Percentiles rank a stretch among this genome's conserved stretches.
Conservation (phyloP, 306 rosid genomes). For the Ormosia emarginata region DNA sequence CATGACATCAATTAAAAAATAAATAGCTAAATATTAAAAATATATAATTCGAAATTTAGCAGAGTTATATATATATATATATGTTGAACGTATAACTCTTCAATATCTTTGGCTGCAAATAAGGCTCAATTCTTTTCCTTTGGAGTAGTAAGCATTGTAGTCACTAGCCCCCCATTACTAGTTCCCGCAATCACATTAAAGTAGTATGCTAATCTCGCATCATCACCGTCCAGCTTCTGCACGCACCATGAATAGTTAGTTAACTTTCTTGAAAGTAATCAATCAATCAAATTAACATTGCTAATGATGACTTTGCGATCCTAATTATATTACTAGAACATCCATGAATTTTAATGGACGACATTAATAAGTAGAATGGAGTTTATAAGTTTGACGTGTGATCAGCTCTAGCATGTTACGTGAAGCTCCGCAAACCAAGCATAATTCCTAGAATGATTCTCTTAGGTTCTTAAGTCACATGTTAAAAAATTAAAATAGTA, state of each 20-base stretch:
- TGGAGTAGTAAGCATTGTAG: conserved; percentile 62
- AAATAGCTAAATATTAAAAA: too few species aligned
- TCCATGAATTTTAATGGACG: too few species aligned
- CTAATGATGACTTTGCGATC: too few species aligned
- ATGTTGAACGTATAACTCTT: conserved; percentile 37
- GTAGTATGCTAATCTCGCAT: conserved; percentile 59
- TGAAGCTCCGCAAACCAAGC: conserved; percentile 51
- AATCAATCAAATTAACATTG: too few species aligned
- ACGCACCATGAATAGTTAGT: not conserved
- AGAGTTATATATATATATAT: too few species aligned
- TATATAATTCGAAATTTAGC: too few species aligned
- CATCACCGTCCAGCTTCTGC: conserved; percentile 62
- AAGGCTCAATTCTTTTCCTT: conserved; percentile 58
- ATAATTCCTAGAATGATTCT: conserved; percentile 54
- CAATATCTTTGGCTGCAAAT: conserved; percentile 60
- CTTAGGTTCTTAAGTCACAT: not conserved
- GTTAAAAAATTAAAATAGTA: too few species aligned
- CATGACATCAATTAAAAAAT: too few species aligned
- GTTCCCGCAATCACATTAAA: conserved; percentile 70
- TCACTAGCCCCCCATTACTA: conserved; percentile 66
- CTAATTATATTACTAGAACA: too few species aligned
- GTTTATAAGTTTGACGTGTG: not conserved
- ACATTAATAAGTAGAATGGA: too few species aligned
- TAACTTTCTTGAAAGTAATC: too few species aligned
- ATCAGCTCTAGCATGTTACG: conserved; percentile 6